Evolutionary conservation across 2,329 filamentous ascomycete genomes (phyloP).

Genomic region (Dendryphion nanum): DNA sequence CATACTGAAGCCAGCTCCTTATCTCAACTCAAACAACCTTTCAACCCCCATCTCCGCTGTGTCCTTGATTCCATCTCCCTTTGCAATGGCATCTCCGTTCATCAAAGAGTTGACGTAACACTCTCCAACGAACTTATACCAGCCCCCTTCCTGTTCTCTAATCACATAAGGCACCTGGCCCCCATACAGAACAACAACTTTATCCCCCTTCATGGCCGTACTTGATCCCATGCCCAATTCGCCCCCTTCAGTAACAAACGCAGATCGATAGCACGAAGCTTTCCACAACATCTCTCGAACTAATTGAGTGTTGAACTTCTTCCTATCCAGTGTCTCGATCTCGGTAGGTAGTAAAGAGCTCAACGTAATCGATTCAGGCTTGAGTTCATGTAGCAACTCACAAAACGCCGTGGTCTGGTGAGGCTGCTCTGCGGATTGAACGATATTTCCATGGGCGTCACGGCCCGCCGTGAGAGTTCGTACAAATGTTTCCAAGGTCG

Average conservation of each 20-base stretch:
- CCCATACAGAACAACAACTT: conserved; percentile 15
- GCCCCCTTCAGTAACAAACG: conserved; percentile 10
- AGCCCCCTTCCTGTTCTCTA: neutral
- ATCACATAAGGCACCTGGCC: conserved; percentile 16
- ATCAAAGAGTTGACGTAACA: conserved; percentile 7
- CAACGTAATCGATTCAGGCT: neutral
- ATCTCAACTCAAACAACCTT: no score
- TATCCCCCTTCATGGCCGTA: conserved; percentile 7
- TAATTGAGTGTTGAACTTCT: neutral
- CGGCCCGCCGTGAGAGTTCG: neutral
- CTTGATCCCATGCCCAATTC: conserved; percentile 12
- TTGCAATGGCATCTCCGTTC: conserved; percentile 7
- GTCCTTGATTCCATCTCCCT: no score
- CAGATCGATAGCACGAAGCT: conserved; percentile 9
- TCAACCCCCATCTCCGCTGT: no score
- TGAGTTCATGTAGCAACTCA: no score
- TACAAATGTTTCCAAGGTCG: neutral
- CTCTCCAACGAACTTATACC: conserved; percentile 10
- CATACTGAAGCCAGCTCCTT: no score
- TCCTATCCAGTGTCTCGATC: no score
- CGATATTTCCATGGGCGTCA: neutral
- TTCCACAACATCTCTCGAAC: conserved; percentile 7
- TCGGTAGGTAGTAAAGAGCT: neutral
- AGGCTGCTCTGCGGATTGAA: no score
- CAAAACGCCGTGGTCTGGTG: neutral